phyloP scores from a whole-genome alignment of 495 filamentous ascomycete species.

The Daldinia concentrica region DNA sequence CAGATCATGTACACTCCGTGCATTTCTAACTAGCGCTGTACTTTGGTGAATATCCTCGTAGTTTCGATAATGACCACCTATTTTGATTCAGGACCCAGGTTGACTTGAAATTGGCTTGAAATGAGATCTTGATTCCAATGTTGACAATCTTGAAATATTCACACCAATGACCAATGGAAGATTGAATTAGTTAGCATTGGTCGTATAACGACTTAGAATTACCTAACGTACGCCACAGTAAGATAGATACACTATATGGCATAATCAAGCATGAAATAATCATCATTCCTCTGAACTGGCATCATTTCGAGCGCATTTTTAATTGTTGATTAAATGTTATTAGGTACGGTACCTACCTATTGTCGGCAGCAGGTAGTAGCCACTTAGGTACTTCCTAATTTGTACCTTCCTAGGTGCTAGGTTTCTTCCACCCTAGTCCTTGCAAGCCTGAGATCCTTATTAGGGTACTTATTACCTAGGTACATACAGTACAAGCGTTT shows the following conservation, averaged over 20 bases:
- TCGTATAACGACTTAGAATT: not conserved
- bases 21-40: not conserved
- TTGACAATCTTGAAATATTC: conserved; percentile 10
- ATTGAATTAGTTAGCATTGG: not conserved
- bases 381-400: conserved; percentile 5
- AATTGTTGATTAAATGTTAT: conserved; percentile 15
- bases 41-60: not conserved
- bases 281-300: not conserved
- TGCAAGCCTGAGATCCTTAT: conserved; percentile 43
- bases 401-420: conserved; percentile 1
- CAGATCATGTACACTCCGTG: conserved; percentile 33
- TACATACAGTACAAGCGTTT: conserved; percentile 20
- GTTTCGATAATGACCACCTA: not conserved
- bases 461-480: conserved; percentile 24
- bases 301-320: conserved; percentile 1
- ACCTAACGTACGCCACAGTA: not conserved
- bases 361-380: conserved; percentile 8
- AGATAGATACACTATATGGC: not conserved
- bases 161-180: not conserved
- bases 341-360: conserved; percentile 16
- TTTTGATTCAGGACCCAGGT: conserved; percentile 2
- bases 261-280: not conserved
- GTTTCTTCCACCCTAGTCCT: conserved; percentile 11
- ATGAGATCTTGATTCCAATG: conserved; percentile 15
- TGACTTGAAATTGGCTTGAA: conserved; percentile 13